A percentile compares a stretch with the other conserved stretches of the same genome.
phyloP scores from a whole-genome alignment of 2,329 filamentous ascomycete genomes.

The Penicillium corylophilum region DNA sequence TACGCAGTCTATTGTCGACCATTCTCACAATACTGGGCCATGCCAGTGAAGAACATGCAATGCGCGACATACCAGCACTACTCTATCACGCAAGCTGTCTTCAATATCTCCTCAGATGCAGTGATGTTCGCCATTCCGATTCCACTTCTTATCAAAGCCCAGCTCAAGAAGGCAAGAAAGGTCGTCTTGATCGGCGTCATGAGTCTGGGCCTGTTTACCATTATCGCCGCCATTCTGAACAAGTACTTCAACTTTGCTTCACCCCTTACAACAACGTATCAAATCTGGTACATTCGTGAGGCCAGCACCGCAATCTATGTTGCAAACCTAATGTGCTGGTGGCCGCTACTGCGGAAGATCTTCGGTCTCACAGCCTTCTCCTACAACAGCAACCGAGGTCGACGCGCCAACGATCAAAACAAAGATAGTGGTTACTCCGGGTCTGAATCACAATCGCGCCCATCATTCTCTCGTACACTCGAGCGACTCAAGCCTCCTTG shows the following conservation, averaged over 20 bases:
- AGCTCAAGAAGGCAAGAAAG: constrained; percentile 37
- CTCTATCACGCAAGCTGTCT: constrained; percentile 45
- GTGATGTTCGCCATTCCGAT: constrained; percentile 42
- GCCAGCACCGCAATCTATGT: constrained; percentile 45
- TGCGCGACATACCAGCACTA: constrained; percentile 44
- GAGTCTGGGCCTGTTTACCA: constrained; percentile 40
- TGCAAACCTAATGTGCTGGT: constrained; percentile 44
- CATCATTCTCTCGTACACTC: constrained; percentile 19
- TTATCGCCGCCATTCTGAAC: constrained; percentile 50
- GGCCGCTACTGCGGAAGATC: constrained; percentile 31
- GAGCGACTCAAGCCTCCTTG: constrained; percentile 8
- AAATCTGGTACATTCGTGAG: constrained; percentile 46
- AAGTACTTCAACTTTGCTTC: constrained; percentile 46
- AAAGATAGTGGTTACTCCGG: constrained; percentile 14
- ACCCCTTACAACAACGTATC: constrained; percentile 39
- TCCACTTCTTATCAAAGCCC: constrained; percentile 36
- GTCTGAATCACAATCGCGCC: constrained; percentile 17
- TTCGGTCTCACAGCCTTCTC: constrained; percentile 30
- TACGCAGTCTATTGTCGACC: constrained; percentile 52
- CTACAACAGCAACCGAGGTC: constrained; percentile 27
- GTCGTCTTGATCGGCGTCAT: constrained; percentile 36
- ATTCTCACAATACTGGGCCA: constrained; percentile 51
- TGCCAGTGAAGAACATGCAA: constrained; percentile 42
- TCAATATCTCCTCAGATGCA: constrained; percentile 45
- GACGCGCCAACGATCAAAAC: constrained; percentile 8